Conservation (phyloP, 2,329 filamentous ascomycete genomes). For the Pestalotiopsis sp. region DNA sequence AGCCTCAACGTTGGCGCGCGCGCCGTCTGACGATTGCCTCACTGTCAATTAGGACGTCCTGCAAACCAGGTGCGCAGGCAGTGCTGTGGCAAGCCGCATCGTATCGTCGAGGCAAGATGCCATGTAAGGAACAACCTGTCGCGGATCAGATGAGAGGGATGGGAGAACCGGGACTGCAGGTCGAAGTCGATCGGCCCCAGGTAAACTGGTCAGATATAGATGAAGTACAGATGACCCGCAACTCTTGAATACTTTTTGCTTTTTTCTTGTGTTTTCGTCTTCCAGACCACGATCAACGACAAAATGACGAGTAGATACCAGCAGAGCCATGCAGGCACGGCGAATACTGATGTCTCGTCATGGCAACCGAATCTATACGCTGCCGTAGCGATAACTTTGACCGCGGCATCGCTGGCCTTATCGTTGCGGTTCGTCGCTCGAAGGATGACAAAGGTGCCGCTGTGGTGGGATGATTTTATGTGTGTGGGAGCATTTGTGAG, state of each 20-base stretch:
- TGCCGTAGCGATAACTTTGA: constrained; percentile 5
- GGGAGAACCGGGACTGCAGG: background rate
- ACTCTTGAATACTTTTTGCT: background rate
- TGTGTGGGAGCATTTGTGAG: constrained; percentile 9
- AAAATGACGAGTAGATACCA: background rate
- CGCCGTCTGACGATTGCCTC: background rate
- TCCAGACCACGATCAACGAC: background rate
- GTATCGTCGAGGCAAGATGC: background rate
- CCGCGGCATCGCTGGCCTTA: constrained; percentile 1
- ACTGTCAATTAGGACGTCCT: background rate
- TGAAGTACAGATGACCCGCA: background rate
- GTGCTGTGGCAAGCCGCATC: background rate
- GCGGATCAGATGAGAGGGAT: background rate
- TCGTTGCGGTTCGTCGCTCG: constrained; percentile 5
- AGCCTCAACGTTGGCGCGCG: background rate
- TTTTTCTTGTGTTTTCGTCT: background rate
- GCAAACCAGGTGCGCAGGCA: background rate
- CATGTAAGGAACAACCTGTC: background rate
- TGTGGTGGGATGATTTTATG: constrained; percentile 13
- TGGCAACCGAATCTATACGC: constrained; percentile 7
- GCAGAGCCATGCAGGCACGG: background rate
- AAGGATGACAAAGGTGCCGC: constrained; percentile 9
- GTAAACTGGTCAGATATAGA: background rate
- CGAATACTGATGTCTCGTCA: background rate
- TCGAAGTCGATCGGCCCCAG: background rate